Base-by-base conservation (phyloP, 768 basidiomycete species). In the Phanerochaete sordida region DNA sequence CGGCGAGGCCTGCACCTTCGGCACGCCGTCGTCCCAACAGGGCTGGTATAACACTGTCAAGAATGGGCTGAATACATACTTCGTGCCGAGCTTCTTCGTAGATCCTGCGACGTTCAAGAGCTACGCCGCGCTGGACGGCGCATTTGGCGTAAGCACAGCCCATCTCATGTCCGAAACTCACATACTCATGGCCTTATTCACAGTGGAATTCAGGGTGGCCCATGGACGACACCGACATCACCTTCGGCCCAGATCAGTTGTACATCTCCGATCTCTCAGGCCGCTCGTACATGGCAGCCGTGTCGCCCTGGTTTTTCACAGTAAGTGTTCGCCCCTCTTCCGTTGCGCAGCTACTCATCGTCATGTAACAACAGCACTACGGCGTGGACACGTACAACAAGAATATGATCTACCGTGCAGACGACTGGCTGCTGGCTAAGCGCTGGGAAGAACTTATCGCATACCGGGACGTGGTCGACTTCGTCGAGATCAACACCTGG, bases 151-250 rank as follows among this genome's bases (percentile, higher is more conserved):
- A 66, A 56, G 79, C 66, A 19, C 4, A 56, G 79, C 66, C 16
- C 2, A 24, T 35, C 1, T 11, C 24, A 45, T 12, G 28, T 19
- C 7, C 33, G 6, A 13, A 35, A 6, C 33, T 35, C 13, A 7
- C 33, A 35, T 48, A 24, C 47, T 23, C 11, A 26, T 19, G 13
- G 23, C 8, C 44, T 21, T 3, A 23, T 60, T 51, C 54, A 26
- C 50, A 88, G 84, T 94, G 88, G 88, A 90, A 94, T 69, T 81
- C 81, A 26, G 92, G 78, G 33, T 94, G 92, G 92, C 90, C 92
- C 2, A 79, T 79, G 59, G 62, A 59, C 23, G 62, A 68, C 57
- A 56, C 62, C 49, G 54, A 66, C 39, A 50, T 66, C 62, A 67
- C 33, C 19, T 69, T 70, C 54, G 63, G 52, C 23, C 65, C 58